Percentiles rank a stretch among this genome's conserved stretches.
Conservation (phyloP, 2,329 filamentous ascomycete species). For the Ophidiomyces ophidiicola region DNA sequence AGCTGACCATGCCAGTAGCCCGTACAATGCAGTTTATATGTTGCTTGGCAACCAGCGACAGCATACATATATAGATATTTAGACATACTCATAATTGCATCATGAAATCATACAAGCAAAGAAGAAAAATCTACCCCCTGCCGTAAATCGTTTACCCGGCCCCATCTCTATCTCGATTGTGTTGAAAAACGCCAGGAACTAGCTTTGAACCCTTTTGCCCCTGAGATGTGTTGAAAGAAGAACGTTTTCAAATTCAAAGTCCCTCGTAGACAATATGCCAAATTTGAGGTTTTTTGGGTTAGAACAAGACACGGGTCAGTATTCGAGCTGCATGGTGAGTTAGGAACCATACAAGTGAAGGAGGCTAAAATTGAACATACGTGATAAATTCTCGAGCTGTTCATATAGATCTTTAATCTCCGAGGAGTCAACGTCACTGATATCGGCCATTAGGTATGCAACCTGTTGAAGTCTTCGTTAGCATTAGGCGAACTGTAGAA, state of each 20-base stretch:
- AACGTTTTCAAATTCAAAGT: background rate
- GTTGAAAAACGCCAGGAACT: constrained; percentile 5
- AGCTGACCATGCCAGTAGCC: too few species aligned
- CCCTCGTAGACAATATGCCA: background rate
- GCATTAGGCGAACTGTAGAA: background rate
- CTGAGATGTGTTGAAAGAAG: constrained; percentile 6
- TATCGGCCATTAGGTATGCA: constrained; percentile 95
- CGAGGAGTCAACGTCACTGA: constrained; percentile 67
- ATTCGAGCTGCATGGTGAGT: constrained; percentile 29
- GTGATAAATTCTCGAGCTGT: constrained; percentile 65
- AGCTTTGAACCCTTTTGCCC: background rate
- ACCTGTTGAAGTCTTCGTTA: constrained; percentile 37
- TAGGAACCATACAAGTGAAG: constrained; percentile 1
- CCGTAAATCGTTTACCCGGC: background rate
- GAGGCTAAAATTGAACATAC: constrained; percentile 40
- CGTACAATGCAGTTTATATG: too few species aligned
- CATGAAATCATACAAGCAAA: too few species aligned
- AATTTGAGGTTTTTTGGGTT: too few species aligned
- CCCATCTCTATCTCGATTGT: constrained; percentile 1
- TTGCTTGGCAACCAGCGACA: too few species aligned
- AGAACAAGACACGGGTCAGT: constrained; percentile 37
- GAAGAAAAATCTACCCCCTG: too few species aligned
- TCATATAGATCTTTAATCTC: constrained; percentile 82
- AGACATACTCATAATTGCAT: too few species aligned
- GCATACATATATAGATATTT: too few species aligned